Base-by-base conservation (phyloP, 441 rosid species). In the Omphalea diandra region DNA sequence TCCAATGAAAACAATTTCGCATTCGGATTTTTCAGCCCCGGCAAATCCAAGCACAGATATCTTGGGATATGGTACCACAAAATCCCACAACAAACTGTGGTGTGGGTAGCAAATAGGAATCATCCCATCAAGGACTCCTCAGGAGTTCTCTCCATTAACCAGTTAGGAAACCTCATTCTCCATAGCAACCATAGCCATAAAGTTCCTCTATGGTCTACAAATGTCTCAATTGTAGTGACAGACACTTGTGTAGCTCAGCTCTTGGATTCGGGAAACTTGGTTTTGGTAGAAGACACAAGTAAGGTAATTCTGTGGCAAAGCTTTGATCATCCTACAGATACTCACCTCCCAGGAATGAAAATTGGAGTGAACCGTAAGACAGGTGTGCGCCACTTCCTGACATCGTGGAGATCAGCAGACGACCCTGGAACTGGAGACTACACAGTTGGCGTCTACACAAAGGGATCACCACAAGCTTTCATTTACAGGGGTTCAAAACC, bases 231-330 rank as follows among this genome's bases (percentile, higher is more conserved):
- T 0, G 55, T 4, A 47, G 65, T 3, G 5, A 22, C 31, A 3
- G 20, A 5, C 20, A 56, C 14, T 62, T 18, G 26, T 9, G 63
- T 60, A 9, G 35, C 65, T 46, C 47, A 52, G 46, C 75, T 83
- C 15, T 32, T 78, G 44, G 77, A 83, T 67, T 66, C 74, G 0
- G 79, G 82, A 52, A 82, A 82, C 69, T 61, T 83, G 71, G 53
- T 12, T 47, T 11, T 31, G 56, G 17, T 53, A 0, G 11, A 43
- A 41, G 56, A 29, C 17, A 66, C 15, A 27, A 63, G 44, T 10
- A 17, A 0, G 58, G 31, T 2, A 26, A 5, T 33, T 61, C 50
- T 63, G 3, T 71, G 75, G 72, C 67, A 75, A 20, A 75, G 80
- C 40, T 67, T 76, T 56, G 69, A 76, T 56, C 36, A 72, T 47